These are phyloP conservation scores for Saccharata proteae DNA, from an alignment of 2,329 filamentous ascomycete species.

Conservation along the genomic window DNA sequence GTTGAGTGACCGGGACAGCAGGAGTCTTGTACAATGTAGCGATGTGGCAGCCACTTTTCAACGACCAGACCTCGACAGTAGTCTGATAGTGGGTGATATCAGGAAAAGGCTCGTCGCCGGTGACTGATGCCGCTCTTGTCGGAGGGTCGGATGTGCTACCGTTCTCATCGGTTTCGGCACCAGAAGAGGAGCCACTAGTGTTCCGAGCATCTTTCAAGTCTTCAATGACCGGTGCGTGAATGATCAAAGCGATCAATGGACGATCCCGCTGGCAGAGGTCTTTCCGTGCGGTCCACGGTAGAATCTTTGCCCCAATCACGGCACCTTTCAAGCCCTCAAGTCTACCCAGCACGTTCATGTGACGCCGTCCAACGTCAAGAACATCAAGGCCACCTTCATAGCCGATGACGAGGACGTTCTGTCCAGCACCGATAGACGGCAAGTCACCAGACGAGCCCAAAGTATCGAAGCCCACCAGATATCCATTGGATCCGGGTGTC, in stretches of 20 bases:
- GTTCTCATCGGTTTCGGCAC: slow-evolving; percentile 16
- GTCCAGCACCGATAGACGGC: slow-evolving; percentile 26
- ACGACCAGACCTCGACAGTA: slow-evolving; percentile 76
- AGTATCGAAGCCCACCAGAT: slow-evolving; percentile 71
- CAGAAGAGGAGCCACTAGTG: slow-evolving; percentile 23
- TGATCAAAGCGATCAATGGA: slow-evolving; percentile 65
- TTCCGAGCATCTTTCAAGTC: slow-evolving; percentile 24
- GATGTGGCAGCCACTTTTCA: slow-evolving; percentile 60
- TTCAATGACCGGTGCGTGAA: slow-evolving; percentile 63
- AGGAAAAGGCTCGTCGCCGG: slow-evolving; percentile 15
- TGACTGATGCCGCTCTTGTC: slow-evolving; percentile 21
- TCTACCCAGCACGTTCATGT: slow-evolving; percentile 55
- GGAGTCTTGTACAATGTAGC: slow-evolving; percentile 63
- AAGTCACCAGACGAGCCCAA: slow-evolving; percentile 39
- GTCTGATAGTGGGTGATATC: slow-evolving; percentile 63
- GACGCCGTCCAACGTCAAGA: slow-evolving; percentile 59
- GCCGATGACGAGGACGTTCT: slow-evolving; percentile 63
- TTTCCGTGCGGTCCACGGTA: slow-evolving; percentile 52
- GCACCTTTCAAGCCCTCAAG: slow-evolving; percentile 68
- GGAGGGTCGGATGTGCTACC: slow-evolving; percentile 24
- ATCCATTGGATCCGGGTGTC: slow-evolving; percentile 55
- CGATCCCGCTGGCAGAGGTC: slow-evolving; percentile 44
- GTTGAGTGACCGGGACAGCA: slow-evolving; percentile 45
- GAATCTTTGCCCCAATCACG: slow-evolving; percentile 69
- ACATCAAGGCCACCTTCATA: slow-evolving; percentile 72